Evolutionary conservation across 345 rosid species (phyloP).

Genomic region (Hevea brasiliensis): DNA sequence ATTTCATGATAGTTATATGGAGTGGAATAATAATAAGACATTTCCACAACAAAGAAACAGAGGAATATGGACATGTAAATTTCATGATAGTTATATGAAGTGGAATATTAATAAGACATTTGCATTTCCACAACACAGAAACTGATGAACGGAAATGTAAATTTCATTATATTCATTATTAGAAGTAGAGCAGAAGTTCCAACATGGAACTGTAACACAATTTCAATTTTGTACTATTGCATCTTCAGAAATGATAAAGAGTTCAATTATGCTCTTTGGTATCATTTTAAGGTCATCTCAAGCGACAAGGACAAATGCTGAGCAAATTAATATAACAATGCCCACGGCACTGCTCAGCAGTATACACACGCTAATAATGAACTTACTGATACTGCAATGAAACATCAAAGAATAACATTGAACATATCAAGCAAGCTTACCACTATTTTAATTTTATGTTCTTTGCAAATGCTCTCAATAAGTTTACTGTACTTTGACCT

Average conservation of each 20-base stretch:
- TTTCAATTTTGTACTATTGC: not conserved
- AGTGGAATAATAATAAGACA: not conserved
- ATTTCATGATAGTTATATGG: conserved; percentile 13
- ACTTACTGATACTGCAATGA: not conserved
- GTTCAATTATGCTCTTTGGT: not conserved
- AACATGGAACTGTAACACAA: not conserved
- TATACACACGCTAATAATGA: too few relatives aligned
- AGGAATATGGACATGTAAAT: too few relatives aligned
- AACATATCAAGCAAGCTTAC: conserved; percentile 35
- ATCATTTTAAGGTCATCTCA: not conserved
- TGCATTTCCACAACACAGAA: too few relatives aligned
- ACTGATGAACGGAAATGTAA: too few relatives aligned
- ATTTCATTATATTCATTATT: too few relatives aligned
- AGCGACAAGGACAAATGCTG: not conserved
- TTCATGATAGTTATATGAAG: too few relatives aligned
- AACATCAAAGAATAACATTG: not conserved
- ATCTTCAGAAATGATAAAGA: not conserved
- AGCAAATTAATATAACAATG: not conserved
- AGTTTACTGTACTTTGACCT: conserved; percentile 72
- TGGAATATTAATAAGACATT: too few relatives aligned
- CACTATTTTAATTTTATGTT: conserved; percentile 64
- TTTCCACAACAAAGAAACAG: conserved; percentile 1
- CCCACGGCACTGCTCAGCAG: not conserved
- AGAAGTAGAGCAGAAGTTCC: not conserved
- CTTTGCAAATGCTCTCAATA: conserved; percentile 57